Conservation (phyloP, 106 monocot species). For the Posidonia australis region DNA sequence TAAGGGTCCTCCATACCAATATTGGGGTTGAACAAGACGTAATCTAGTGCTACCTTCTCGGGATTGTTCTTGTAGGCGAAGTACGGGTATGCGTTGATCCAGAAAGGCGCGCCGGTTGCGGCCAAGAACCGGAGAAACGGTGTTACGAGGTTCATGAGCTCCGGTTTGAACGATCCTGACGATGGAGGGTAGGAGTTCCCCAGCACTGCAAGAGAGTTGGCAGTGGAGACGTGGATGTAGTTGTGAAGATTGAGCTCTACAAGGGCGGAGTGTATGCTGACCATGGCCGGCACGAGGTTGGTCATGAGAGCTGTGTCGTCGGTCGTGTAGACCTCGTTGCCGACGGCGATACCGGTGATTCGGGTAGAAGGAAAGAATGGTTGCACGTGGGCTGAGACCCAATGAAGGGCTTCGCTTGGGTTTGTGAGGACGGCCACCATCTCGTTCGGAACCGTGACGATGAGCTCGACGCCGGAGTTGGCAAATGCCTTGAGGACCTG, state of each 20-base stretch:
- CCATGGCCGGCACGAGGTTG: slow-evolving; percentile 68
- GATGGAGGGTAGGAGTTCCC: slow-evolving; percentile 74
- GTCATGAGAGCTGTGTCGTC: slow-evolving; percentile 47
- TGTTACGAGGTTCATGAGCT: slow-evolving; percentile 23
- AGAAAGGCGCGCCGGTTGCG: slow-evolving; percentile 60
- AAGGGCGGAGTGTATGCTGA: slow-evolving; percentile 46
- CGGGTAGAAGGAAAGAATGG: slow-evolving; percentile 69
- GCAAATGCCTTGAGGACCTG: slow-evolving; percentile 16
- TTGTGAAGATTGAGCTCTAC: slow-evolving; percentile 44
- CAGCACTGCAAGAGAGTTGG: slow-evolving; percentile 71
- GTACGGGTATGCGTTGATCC: slow-evolving; percentile 98
- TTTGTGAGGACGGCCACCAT: slow-evolving; percentile 27
- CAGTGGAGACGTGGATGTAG: slow-evolving; percentile 55
- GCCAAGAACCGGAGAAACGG: slow-evolving; percentile 57
- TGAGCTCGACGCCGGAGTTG: slow-evolving; percentile 20
- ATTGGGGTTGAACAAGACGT: slow-evolving; percentile 50
- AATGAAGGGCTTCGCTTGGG: slow-evolving; percentile 47
- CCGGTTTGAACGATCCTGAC: slow-evolving; percentile 43
- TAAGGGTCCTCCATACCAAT: slow-evolving; percentile 53
- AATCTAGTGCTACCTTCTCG: slow-evolving; percentile 34
- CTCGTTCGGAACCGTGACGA: slow-evolving; percentile 33
- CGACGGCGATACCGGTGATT: slow-evolving; percentile 73
- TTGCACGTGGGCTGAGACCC: slow-evolving; percentile 51
- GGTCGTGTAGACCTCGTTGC: slow-evolving; percentile 70
- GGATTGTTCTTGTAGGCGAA: slow-evolving; percentile 85